Base-by-base conservation (phyloP, 164 flowering plant genomes). In the Protea cynaroides region DNA sequence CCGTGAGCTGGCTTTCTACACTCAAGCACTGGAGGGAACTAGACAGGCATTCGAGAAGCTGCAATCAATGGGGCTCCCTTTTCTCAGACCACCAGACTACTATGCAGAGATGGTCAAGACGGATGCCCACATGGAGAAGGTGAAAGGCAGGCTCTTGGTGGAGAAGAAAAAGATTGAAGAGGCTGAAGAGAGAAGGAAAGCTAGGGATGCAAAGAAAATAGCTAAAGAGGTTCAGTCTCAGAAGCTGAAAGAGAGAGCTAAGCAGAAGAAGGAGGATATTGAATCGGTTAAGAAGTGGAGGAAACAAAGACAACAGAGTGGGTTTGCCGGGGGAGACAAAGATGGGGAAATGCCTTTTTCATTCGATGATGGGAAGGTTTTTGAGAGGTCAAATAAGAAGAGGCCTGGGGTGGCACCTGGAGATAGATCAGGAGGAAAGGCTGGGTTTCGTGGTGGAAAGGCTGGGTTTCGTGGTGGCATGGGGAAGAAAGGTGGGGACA, bases 231-330 rank as follows among this genome's bases (percentile, higher is more conserved):
- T 87, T 36, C 97, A 93, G 66, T 82, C 88, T 3, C 83, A 86
- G 80, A 93, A 90, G 71, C 71, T 63, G 40, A 93, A 87, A 50
- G 98, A 93, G 74, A 82, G 90, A 67, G 80, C 92, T 34, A 84
- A 86, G 77, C 87, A 84, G 77, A 88, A 92, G 74, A 90, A 87
- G 61, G 79, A 83, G 0, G 92, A 83, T 60, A 85, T 90, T 9
- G 96, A 92, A 62, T 74, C 93, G 34, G 98, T 90, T 52, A 88
- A 88, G 84, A 88, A 88, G 65, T 92, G 96, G 98, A 85, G 96
- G 79, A 92, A 90, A 73, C 89, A 90, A 73, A 88, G 98, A 78
- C 84, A 90, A 74, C 80, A 78, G 71, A 86, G 79, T 61, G 92
- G 96, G 22, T 88, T 81, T 72, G 66, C 85, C 25, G 76, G 55